Percentiles rank a stretch among this genome's conserved stretches.
Conservation (phyloP, 116 monocot genomes). For the Dioscorea cayenensis region DNA sequence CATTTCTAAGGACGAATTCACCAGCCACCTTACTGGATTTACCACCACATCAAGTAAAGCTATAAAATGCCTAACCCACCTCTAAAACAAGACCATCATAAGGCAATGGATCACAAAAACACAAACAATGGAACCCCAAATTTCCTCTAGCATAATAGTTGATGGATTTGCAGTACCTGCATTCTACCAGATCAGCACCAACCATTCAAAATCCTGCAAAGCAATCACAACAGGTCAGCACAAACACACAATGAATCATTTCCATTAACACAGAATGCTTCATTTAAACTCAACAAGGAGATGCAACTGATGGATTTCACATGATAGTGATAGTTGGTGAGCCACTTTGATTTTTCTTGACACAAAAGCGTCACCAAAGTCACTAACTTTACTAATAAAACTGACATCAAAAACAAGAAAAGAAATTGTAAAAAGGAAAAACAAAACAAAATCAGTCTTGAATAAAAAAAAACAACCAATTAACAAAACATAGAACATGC, state of each 20-base stretch:
- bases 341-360: too few species aligned
- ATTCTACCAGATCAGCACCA: not conserved
- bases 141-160: not conserved
- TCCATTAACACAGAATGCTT: not conserved
- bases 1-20: constrained; percentile 14
- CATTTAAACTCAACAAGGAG: not conserved
- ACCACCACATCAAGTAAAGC: not conserved
- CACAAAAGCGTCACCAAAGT: too few species aligned
- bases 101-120: not conserved
- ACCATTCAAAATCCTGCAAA: not conserved
- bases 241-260: not conserved
- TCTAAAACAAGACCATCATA: not conserved
- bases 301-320: not conserved
- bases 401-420: too few species aligned
- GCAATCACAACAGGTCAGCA: not conserved
- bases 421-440: too few species aligned
- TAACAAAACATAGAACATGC: too few species aligned
- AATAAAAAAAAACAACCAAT: too few species aligned
- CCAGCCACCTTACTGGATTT: not conserved
- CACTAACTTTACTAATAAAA: too few species aligned
- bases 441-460: too few species aligned
- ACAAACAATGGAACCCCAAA: not conserved
- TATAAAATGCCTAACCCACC: not conserved
- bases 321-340: not conserved
- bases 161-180: not conserved